Percentiles rank a stretch among this genome's conserved stretches.
phyloP scores from a whole-genome alignment of 371 early-diverging fungal species.

The Lichtheimia hyalospora region DNA sequence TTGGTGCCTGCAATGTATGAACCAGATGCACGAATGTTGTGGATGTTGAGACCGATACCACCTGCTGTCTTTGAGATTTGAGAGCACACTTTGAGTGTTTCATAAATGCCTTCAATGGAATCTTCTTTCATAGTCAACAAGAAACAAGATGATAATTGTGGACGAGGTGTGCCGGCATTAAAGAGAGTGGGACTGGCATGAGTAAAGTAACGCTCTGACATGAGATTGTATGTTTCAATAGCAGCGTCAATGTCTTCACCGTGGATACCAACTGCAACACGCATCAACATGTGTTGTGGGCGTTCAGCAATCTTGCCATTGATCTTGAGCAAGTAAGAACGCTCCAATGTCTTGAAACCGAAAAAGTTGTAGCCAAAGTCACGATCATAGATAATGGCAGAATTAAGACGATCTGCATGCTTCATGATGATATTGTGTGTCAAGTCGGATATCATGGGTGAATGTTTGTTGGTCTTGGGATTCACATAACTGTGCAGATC shows the following conservation, averaged over 20 bases:
- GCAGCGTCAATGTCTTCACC: slow-evolving; percentile 91
- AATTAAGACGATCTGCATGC: slow-evolving; percentile 85
- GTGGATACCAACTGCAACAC: slow-evolving; percentile 98
- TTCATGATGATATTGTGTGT: slow-evolving; percentile 74
- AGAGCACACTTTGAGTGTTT: slow-evolving; percentile 96
- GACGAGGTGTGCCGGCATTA: slow-evolving; percentile 96
- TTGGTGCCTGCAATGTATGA: slow-evolving; percentile 98
- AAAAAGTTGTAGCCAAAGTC: slow-evolving; percentile 98
- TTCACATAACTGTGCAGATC: slow-evolving; percentile 86
- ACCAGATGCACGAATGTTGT: slow-evolving; percentile 94
- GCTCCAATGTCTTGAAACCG: slow-evolving; percentile 98
- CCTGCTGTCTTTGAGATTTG: slow-evolving; percentile 99
- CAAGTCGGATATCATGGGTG: slow-evolving; percentile 86
- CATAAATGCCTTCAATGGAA: slow-evolving; percentile 97
- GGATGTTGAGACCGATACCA: slow-evolving; percentile 97
- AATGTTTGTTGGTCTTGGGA: slow-evolving; percentile 84
- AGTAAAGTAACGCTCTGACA: slow-evolving; percentile 96
- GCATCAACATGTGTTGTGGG: slow-evolving; percentile 99
- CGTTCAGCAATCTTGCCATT: slow-evolving; percentile 87
- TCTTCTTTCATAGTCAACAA: slow-evolving; percentile 95
- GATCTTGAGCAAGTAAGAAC: slow-evolving; percentile 93
- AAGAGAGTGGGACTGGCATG: slow-evolving; percentile 99
- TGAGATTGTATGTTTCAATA: slow-evolving; percentile 95
- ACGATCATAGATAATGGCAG: slow-evolving; percentile 92
- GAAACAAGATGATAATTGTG: slow-evolving; percentile 98